Evolutionary conservation across 192 early-diverging fungal species (phyloP).

Genomic region (Podochytrium sp.): DNA sequence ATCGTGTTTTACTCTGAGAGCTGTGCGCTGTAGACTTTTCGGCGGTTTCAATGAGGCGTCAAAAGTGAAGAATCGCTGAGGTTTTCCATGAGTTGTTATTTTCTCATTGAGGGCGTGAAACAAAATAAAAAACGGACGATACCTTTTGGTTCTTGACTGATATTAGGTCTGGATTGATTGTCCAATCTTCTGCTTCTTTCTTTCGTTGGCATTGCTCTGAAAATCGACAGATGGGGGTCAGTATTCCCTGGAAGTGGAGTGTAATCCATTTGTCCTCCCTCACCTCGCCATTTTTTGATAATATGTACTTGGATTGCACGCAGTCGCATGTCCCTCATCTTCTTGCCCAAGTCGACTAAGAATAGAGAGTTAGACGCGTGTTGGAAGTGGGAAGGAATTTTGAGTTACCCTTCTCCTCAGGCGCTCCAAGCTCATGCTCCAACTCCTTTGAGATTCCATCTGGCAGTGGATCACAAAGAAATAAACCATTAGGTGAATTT

Average conservation of each 20-base stretch:
- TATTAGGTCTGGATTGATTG: constrained; percentile 34
- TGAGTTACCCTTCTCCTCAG: not conserved
- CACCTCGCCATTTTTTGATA: constrained; percentile 43
- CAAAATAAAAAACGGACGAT: not conserved
- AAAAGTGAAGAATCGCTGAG: constrained; percentile 48
- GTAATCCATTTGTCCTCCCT: not conserved
- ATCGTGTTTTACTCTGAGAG: constrained; percentile 43
- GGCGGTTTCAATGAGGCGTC: constrained; percentile 19
- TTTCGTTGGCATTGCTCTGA: constrained; percentile 36
- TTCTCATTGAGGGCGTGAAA: not conserved
- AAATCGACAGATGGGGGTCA: not conserved
- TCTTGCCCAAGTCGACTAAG: constrained; percentile 30
- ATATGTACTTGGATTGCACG: constrained; percentile 43
- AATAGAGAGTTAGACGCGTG: not conserved
- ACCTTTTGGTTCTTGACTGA: constrained; percentile 38
- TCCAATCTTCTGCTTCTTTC: constrained; percentile 47
- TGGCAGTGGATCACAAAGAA: not conserved
- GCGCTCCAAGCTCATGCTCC: not conserved
- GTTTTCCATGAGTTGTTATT: not conserved
- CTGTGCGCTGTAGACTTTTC: constrained; percentile 17
- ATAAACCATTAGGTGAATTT: not conserved
- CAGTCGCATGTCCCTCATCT: constrained; percentile 40
- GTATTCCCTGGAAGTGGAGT: not conserved
- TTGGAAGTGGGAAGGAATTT: not conserved
- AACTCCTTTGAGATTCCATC: constrained; percentile 24